Conservation (phyloP, 2,329 filamentous ascomycete genomes). For the Aspergillus ochraceus region DNA sequence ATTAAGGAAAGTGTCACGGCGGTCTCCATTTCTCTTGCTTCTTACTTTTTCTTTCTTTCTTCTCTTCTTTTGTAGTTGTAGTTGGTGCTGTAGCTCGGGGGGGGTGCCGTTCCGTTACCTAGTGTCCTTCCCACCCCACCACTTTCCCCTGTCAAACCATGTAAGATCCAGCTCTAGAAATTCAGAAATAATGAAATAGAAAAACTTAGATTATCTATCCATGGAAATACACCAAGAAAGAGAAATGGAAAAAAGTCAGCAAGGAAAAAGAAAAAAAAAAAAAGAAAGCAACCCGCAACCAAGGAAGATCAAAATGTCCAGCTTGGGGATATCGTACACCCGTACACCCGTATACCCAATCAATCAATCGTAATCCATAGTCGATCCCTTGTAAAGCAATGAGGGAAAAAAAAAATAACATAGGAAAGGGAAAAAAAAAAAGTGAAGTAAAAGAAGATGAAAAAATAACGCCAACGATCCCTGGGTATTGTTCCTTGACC, state of each 20-base stretch:
- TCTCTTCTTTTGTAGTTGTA: too few relatives aligned
- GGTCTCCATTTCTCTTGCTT: background rate
- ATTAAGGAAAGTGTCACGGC: background rate
- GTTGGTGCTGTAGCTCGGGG: too few relatives aligned
- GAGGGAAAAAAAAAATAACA: too few relatives aligned
- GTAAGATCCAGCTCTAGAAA: background rate
- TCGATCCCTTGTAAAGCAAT: too few relatives aligned
- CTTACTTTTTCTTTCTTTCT: too few relatives aligned
- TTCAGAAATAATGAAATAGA: background rate
- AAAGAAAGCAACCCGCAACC: background rate
- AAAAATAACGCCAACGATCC: constrained; percentile 6
- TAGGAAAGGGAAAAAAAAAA: too few relatives aligned
- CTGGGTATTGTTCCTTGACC: constrained; percentile 10
- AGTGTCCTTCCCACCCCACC: too few relatives aligned
- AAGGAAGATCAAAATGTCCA: background rate
- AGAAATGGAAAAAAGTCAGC: background rate
- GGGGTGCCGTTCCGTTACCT: too few relatives aligned
- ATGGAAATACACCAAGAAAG: background rate
- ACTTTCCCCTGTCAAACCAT: too few relatives aligned
- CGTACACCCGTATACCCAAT: too few relatives aligned
- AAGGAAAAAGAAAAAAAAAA: background rate
- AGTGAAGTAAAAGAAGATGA: too few relatives aligned
- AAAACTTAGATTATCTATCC: background rate
- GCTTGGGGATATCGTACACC: background rate
- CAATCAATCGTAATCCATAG: too few relatives aligned